A percentile compares a stretch with the other conserved stretches of the same genome.
These are phyloP conservation scores for Ceratocystis cubensis DNA, from an alignment of 2,329 filamentous ascomycete genomes.

Conservation along the genomic window DNA sequence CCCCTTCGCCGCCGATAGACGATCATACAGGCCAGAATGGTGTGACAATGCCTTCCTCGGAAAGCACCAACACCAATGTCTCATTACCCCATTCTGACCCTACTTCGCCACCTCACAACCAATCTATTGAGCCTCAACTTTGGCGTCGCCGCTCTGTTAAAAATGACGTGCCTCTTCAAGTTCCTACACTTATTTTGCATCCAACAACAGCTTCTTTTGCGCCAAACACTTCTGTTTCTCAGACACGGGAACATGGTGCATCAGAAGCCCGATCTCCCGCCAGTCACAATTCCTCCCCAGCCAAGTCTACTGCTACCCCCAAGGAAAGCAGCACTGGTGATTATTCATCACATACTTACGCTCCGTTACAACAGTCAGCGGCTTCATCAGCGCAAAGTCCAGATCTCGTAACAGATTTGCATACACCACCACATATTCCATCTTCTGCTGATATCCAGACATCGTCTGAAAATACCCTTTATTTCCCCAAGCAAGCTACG, in stretches of 20 bases:
- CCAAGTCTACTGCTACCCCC: background rate
- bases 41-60: background rate
- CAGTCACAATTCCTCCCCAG: background rate
- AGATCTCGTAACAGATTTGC: background rate
- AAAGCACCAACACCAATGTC: background rate
- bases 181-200: slow-evolving; percentile 32
- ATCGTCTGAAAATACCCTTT: slow-evolving; percentile 29
- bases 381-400: background rate
- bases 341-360: background rate
- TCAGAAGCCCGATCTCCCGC: background rate
- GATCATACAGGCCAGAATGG: background rate
- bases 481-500: slow-evolving; percentile 28
- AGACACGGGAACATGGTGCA: background rate
- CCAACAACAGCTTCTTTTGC: background rate
- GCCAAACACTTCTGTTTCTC: background rate
- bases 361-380: background rate
- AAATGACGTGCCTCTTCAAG: slow-evolving; percentile 35
- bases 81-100: background rate
- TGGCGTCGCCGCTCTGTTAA: slow-evolving; percentile 43
- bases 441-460: background rate
- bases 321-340: background rate
- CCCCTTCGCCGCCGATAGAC: background rate
- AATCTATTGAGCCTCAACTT: slow-evolving; percentile 25
- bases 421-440: background rate
- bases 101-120: slow-evolving; percentile 10